phyloP scores from a whole-genome alignment of 1,284 basidiomycete genomes.

The Trametes polyzona region DNA sequence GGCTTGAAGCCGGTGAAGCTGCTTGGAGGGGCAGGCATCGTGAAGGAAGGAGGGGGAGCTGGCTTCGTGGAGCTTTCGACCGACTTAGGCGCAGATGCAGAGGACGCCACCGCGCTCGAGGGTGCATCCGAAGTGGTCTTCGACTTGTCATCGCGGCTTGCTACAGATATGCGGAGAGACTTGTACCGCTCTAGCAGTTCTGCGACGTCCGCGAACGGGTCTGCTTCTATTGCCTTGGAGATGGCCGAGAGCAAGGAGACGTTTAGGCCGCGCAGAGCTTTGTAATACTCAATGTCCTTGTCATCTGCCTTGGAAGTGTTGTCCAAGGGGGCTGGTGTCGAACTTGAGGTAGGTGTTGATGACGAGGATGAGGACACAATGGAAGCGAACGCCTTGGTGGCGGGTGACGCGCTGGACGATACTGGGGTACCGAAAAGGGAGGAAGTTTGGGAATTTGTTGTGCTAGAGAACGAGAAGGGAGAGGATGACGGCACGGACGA shows the following conservation, averaged over 20 bases:
- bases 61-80: constrained; percentile 8
- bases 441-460: constrained; percentile 10
- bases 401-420: constrained; percentile 37
- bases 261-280: constrained; percentile 81
- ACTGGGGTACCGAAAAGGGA: constrained; percentile 24
- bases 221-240: constrained; percentile 64
- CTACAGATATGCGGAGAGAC: constrained; percentile 57
- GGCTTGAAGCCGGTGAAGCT: constrained; percentile 37
- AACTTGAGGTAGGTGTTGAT: constrained; percentile 14
- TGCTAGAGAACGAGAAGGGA: constrained; percentile 33
- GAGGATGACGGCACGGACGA: constrained; percentile 22
- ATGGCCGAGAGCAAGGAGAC: constrained; percentile 69
- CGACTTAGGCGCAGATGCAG: constrained; percentile 4
- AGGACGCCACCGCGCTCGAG: constrained; percentile 2
- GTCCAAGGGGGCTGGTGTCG: constrained; percentile 18
- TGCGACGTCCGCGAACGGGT: constrained; percentile 78
- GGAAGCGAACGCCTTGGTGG: constrained; percentile 41
- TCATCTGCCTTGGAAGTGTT: constrained; percentile 35
- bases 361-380: constrained; percentile 33
- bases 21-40: constrained; percentile 48
- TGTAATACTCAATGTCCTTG: constrained; percentile 63
- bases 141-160: constrained; percentile 52
- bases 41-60: constrained; percentile 15
- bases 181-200: constrained; percentile 69
- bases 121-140: constrained; percentile 24